A percentile compares a stretch with the other conserved stretches of the same genome.
Evolutionary conservation across 2,329 filamentous ascomycete species (phyloP).

Genomic region (Exophiala phaeomuriformis): DNA sequence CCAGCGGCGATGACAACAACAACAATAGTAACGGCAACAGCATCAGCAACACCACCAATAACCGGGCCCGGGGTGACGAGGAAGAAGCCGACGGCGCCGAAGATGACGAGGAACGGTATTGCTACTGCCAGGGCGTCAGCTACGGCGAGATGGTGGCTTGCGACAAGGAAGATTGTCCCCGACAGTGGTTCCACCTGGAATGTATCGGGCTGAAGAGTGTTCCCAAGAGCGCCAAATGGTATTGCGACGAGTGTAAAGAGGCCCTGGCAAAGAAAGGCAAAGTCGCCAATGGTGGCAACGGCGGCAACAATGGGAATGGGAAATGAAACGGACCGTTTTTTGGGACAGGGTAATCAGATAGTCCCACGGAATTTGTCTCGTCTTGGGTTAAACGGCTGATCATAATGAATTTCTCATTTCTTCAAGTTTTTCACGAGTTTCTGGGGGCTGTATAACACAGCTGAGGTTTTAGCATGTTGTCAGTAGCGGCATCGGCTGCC

Average conservation of each 20-base stretch:
- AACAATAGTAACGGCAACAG: too few species aligned
- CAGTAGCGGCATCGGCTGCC: too few species aligned
- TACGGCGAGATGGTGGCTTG: constrained; percentile 82
- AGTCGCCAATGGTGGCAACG: neutral
- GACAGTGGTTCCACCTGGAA: constrained; percentile 77
- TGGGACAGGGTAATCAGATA: too few species aligned
- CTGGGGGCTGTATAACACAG: too few species aligned
- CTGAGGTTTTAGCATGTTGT: too few species aligned
- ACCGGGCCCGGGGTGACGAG: constrained; percentile 15
- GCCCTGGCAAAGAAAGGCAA: constrained; percentile 14
- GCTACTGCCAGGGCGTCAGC: constrained; percentile 71
- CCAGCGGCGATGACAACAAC: too few species aligned
- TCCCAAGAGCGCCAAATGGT: constrained; percentile 77
- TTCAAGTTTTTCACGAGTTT: too few species aligned
- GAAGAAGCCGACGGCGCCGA: constrained; percentile 41
- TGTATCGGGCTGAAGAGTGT: constrained; percentile 74
- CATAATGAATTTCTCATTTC: too few species aligned
- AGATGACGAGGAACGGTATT: constrained; percentile 66
- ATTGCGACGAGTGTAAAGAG: constrained; percentile 70
- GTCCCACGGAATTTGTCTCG: too few species aligned
- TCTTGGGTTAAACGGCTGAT: too few species aligned
- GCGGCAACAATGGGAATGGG: constrained; percentile 5
- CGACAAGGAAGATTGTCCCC: constrained; percentile 63
- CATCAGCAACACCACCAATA: constrained; percentile 11
- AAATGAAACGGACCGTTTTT: constrained; percentile 1